Conservation (phyloP, 441 rosid species). For the Hura crepitans region DNA sequence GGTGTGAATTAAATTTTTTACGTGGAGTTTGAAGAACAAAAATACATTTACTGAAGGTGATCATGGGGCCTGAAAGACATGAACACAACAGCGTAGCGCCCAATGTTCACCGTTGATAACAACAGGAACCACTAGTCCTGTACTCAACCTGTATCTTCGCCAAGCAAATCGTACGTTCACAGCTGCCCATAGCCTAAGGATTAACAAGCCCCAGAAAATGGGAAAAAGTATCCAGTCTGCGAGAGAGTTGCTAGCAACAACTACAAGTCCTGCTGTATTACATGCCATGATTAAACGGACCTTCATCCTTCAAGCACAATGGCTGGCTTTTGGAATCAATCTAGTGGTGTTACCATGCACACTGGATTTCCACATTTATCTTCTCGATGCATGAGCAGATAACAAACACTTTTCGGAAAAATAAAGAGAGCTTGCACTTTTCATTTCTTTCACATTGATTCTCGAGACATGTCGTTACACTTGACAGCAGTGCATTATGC, state of each 20-base stretch:
- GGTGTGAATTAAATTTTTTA: too few relatives aligned
- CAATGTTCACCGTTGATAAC: conserved; percentile 25
- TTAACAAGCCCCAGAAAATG: conserved; percentile 74
- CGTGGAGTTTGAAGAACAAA: too few relatives aligned
- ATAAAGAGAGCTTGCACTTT: conserved; percentile 35
- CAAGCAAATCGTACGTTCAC: conserved; percentile 59
- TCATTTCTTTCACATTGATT: conserved; percentile 42
- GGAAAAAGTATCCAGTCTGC: conserved; percentile 62
- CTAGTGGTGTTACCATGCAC: conserved; percentile 39
- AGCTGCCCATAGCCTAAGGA: conserved; percentile 68
- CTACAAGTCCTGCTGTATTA: conserved; percentile 52
- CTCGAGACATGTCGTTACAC: conserved; percentile 54
- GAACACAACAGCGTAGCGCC: conserved; percentile 58
- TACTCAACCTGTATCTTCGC: conserved; percentile 41
- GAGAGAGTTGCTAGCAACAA: conserved; percentile 57
- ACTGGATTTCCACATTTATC: conserved; percentile 30
- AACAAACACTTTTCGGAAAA: conserved; percentile 47
- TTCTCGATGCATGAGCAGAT: conserved; percentile 33
- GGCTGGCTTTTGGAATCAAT: conserved; percentile 33
- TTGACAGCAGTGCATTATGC: too few relatives aligned
- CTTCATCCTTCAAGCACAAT: conserved; percentile 49
- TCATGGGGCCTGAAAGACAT: conserved; percentile 69
- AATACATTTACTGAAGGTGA: conserved; percentile 38
- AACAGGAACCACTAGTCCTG: conserved; percentile 31
- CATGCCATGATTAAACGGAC: conserved; percentile 57